Base-by-base conservation (phyloP, 1,284 basidiomycete genomes). In the Trichosporon asahii region DNA sequence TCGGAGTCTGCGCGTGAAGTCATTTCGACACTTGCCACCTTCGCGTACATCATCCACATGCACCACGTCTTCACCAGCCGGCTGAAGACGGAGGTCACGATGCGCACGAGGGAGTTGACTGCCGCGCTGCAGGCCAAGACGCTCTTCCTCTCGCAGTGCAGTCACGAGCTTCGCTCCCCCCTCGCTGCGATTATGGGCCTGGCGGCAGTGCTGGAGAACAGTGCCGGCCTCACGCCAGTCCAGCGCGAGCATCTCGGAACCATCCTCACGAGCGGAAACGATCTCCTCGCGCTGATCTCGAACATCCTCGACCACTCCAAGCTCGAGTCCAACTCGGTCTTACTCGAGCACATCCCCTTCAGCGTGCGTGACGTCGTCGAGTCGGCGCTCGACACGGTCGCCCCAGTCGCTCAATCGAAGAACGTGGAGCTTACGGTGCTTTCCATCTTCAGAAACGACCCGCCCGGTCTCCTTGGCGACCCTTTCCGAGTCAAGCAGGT, bases 281-380 rank as follows among this genome's bases (percentile, higher is more conserved):
- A 85, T 31, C 78, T 86, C 0, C 79, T 85, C 29, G 82, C 82
- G 14, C 73, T 86, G 40, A 85, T 86, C 74, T 84, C 84, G 68
- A 84, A 85, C 66, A 82, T 86, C 29, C 77, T 86, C 29, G 85
- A 86, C 72, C 82, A 84, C 66, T 80, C 81, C 25, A 84, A 85
- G 69, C 79, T 86, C 46, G 84, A 85, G 70, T 78, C 80, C 8
- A 80, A 82, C 57, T 81, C 81, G 33, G 82, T 85, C 53, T 77
- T 82, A 35, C 76, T 84, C 18, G 85, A 86, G 64, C 75, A 78
- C 23, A 80, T 83, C 11, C 80, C 82, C 0, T 85, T 85, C 76
- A 78, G 76, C 23, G 76, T 85, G 5, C 79, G 80, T 5, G 78
- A 82, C 7, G 76, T 82, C 4, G 75, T 79, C 21, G 82, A 83